phyloP scores from a whole-genome alignment of 2,329 filamentous ascomycete genomes.

The Dryadomyces quercivorus region DNA sequence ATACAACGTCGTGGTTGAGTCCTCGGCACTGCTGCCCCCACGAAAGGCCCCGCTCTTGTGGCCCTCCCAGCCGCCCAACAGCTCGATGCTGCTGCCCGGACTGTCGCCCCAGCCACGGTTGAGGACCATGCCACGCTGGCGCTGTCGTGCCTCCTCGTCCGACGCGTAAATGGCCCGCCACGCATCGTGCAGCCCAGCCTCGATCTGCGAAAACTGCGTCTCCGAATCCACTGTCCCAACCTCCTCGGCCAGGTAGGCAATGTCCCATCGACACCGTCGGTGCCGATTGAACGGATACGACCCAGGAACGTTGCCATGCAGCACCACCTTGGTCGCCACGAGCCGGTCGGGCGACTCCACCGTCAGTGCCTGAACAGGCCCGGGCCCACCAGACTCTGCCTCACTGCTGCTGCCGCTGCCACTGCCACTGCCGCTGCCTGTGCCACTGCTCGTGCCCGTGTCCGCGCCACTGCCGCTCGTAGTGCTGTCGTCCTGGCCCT shows the following conservation, averaged over 20 bases:
- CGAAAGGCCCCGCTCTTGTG: constrained; percentile 27
- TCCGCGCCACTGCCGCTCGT: not conserved
- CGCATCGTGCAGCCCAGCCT: constrained; percentile 51
- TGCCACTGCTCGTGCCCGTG: not conserved
- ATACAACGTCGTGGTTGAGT: constrained; percentile 69
- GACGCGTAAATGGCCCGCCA: constrained; percentile 58
- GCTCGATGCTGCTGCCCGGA: constrained; percentile 78
- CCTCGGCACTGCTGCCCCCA: constrained; percentile 41
- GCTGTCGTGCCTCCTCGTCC: constrained; percentile 34
- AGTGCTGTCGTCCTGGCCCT: not conserved
- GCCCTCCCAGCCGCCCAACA: constrained; percentile 79
- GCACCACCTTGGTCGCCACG: constrained; percentile 80
- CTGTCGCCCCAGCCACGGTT: constrained; percentile 88
- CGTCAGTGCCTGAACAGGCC: constrained; percentile 19
- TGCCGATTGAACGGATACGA: constrained; percentile 96
- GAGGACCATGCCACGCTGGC: constrained; percentile 68
- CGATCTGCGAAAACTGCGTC: constrained; percentile 62
- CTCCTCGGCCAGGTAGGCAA: constrained; percentile 39
- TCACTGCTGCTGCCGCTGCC: constrained; percentile 6
- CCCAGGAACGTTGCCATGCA: constrained; percentile 90
- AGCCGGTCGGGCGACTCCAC: constrained; percentile 47
- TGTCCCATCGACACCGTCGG: constrained; percentile 76
- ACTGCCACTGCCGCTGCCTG: constrained; percentile 12
- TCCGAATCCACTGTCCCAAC: constrained; percentile 53
- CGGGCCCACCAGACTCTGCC: constrained; percentile 13